Conservation (phyloP, 2,329 filamentous ascomycete species). For the Ophiostoma perfectum region DNA sequence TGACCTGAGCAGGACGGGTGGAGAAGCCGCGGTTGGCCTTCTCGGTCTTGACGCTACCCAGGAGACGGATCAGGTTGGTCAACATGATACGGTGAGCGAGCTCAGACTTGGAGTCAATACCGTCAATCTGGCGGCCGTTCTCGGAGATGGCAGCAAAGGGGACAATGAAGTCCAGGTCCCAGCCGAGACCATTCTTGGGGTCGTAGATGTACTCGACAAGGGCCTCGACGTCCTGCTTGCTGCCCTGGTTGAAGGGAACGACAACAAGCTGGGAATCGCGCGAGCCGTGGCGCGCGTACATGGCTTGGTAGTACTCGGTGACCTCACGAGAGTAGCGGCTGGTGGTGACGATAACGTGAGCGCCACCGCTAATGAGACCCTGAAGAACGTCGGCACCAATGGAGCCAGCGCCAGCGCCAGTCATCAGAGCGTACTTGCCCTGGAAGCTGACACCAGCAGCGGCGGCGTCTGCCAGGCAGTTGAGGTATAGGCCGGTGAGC, state of each 20-base stretch:
- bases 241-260: conserved; percentile 98
- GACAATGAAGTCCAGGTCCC: conserved; percentile 94
- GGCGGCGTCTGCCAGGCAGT: conserved; percentile 84
- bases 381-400: conserved; percentile 96
- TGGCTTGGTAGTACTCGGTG: conserved; percentile 97
- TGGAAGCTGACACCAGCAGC: conserved; percentile 83
- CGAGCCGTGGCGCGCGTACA: conserved; percentile 92
- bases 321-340: conserved; percentile 95
- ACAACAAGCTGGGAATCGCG: conserved; percentile 95
- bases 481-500: conserved; percentile 85
- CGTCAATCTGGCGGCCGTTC: conserved; percentile 95
- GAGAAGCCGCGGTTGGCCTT: conserved; percentile 85
- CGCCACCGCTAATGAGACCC: conserved; percentile 91
- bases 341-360: conserved; percentile 94
- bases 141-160: conserved; percentile 97
- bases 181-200: conserved; percentile 89
- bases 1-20: conserved; percentile 92
- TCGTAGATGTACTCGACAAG: conserved; percentile 96
- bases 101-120: conserved; percentile 94
- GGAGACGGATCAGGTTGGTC: conserved; percentile 87
- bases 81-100: conserved; percentile 98
- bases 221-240: conserved; percentile 94
- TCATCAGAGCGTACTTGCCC: conserved; percentile 96
- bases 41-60: conserved; percentile 85
- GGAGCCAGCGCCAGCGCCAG: conserved; percentile 92